These are phyloP conservation scores for Fistulina hepatica DNA, from an alignment of 1,284 basidiomycete genomes.

Conservation along the genomic window DNA sequence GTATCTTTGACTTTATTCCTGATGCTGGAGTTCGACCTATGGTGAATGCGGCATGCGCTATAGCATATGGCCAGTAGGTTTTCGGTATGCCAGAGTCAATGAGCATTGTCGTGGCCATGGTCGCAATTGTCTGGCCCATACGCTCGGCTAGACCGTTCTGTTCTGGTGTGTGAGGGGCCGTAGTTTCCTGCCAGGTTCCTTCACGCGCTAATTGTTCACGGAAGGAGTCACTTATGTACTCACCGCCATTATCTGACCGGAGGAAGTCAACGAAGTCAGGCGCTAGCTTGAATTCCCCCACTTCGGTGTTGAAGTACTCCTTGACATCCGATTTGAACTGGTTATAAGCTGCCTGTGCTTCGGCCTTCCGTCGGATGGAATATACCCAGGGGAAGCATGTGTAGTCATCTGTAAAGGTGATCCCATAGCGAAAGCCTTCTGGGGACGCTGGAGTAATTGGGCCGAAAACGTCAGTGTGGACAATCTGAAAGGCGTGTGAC, in stretches of 20 bases:
- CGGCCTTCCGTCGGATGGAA: no score
- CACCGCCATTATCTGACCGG: constrained; percentile 23
- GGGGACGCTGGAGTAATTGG: constrained; percentile 16
- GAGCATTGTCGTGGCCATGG: constrained; percentile 17
- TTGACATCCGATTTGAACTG: constrained; percentile 15
- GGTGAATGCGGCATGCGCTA: constrained; percentile 14
- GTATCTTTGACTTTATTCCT: constrained; percentile 9
- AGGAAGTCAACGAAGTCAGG: constrained; percentile 17
- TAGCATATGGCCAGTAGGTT: constrained; percentile 19
- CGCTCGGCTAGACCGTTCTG: constrained; percentile 23
- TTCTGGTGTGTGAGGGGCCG: constrained; percentile 21
- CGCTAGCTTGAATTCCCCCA: constrained; percentile 13
- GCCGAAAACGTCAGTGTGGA: constrained; percentile 25
- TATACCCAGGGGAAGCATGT: no score
- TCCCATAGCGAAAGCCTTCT: constrained; percentile 17
- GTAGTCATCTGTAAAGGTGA: constrained; percentile 20
- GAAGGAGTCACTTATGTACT: constrained; percentile 20
- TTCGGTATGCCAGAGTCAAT: constrained; percentile 16
- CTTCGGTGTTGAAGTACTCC: no score
- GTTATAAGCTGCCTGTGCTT: no score
- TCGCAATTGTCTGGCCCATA: constrained; percentile 22
- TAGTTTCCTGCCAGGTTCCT: constrained; percentile 18
- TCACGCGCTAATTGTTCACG: constrained; percentile 14
- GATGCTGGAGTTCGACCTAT: constrained; percentile 11
- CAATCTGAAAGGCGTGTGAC: constrained; percentile 16